phyloP scores from a whole-genome alignment of 805 yeast genomes.

The Schwanniomyces polymorphus region DNA sequence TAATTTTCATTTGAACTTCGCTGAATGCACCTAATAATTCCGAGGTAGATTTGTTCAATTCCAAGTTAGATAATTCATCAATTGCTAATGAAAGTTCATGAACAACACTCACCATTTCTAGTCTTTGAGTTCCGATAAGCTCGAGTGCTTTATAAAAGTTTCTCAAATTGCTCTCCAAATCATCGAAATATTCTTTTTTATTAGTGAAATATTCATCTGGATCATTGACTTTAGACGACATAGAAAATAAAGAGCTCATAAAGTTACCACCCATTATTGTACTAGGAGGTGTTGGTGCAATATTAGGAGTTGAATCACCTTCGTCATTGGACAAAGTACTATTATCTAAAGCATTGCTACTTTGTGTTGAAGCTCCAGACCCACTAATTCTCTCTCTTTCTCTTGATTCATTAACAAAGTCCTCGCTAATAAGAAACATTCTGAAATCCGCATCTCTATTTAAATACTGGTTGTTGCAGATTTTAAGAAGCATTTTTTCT shows the following conservation, averaged over 20 bases:
- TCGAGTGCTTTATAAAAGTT: conserved; percentile 72
- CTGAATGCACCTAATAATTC: conserved; percentile 71
- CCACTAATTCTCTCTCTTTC: conserved; percentile 65
- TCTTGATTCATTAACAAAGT: conserved; percentile 67
- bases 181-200: conserved; percentile 66
- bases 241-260: conserved; percentile 70
- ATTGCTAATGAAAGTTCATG: conserved; percentile 61
- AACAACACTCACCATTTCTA: conserved; percentile 66
- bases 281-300: conserved; percentile 6
- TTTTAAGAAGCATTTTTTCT: conserved; percentile 80
- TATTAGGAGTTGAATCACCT: conserved; percentile 3
- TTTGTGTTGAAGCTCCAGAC: conserved; percentile 44
- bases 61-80: conserved; percentile 68
- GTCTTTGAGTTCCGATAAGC: conserved; percentile 68
- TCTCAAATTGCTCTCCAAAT: conserved; percentile 70
- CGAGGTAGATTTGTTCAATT: conserved; percentile 65
- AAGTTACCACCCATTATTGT: conserved; percentile 42
- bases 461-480: conserved; percentile 55
- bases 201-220: conserved; percentile 76
- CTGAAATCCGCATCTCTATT: conserved; percentile 74
- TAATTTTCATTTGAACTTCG: conserved; percentile 66
- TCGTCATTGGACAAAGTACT: conserved; percentile 14
- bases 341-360: conserved; percentile 34
- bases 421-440: conserved; percentile 72
- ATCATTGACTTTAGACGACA: conserved; percentile 68